A percentile compares a stretch with the other conserved stretches of the same genome.
Conservation (phyloP, 2,329 filamentous ascomycete genomes). For the Fusarium guadeloupense region DNA sequence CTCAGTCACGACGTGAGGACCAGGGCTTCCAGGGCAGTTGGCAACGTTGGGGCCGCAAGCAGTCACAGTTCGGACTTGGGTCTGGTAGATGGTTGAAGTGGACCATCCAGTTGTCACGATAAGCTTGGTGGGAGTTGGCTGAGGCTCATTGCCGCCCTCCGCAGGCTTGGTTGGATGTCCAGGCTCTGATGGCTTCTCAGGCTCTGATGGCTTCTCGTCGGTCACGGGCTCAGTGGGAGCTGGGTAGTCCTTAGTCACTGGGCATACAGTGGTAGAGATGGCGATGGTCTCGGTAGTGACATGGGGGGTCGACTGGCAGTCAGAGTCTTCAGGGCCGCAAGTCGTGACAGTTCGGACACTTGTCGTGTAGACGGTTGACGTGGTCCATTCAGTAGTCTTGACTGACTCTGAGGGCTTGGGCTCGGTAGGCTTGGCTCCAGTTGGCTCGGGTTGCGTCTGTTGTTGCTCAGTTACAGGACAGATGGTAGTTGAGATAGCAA, state of each 20-base stretch:
- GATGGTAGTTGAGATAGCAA: conserved; percentile 23
- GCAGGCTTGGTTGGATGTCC: conserved; percentile 2
- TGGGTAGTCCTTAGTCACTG: conserved; percentile 15
- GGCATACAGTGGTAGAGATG: conserved; percentile 26
- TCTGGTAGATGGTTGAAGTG: conserved; percentile 30
- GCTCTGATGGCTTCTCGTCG: too few relatives aligned
- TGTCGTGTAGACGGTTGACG: conserved; percentile 21
- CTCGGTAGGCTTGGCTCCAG: background rate
- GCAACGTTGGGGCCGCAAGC: conserved; percentile 6
- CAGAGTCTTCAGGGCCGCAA: conserved; percentile 6
- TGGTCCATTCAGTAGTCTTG: conserved; percentile 7
- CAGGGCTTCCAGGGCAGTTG: conserved; percentile 9
- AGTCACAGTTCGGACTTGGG: conserved; percentile 34
- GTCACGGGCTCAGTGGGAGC: background rate
- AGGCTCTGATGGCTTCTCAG: too few relatives aligned
- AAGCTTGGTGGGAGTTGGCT: background rate
- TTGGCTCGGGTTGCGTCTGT: background rate
- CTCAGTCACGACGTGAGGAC: conserved; percentile 14
- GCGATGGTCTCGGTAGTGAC: conserved; percentile 27
- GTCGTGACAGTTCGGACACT: conserved; percentile 21
- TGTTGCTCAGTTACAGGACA: conserved; percentile 30
- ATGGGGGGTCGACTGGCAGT: conserved; percentile 11
- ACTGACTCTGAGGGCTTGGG: background rate
- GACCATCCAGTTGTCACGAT: conserved; percentile 23
- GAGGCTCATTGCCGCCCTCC: background rate